Evolutionary conservation across 2,329 filamentous ascomycete genomes (phyloP), one percentile per base, ranked within the genome.

Genomic region (Raffaelea ambrosiae): DNA sequence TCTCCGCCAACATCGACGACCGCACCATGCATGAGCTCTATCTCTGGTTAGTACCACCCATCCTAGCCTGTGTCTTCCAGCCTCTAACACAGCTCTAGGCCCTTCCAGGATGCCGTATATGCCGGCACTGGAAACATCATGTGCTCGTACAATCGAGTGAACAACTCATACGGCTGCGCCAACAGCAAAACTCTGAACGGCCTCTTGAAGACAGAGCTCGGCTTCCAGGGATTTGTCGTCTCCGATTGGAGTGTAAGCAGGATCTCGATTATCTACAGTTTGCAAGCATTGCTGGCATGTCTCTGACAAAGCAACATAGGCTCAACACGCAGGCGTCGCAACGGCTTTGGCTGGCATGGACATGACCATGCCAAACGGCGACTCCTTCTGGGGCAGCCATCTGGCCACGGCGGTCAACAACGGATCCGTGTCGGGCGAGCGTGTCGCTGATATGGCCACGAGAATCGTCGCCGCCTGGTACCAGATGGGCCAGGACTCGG

Each of bases 121-220:
- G 81, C 81, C 0, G 79, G 80, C 10, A 74, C 76, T 0, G 69
- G 64, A 3, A 71, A 67, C 44, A 66, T 78, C 43, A 77, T 78
- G 74, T 77, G 73, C 64, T 80, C 77, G 0, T 86, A 86, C 64
- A 77, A 86, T 58, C 76, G 82, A 49, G 62, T 84, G 55, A 88
- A 88, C 62, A 81, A 81, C 61, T 81, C 75, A 14, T 84, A 84
- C 56, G 78, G 68, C 4, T 88, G 84, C 60, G 71, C 82, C 56
- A 88, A 86, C 62, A 79, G 76, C 50, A 77, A 81, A 49, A 66
- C 77, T 0, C 63, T 81, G 26, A 87, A 87, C 56, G 75, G 79
- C 2, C 66, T 87, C 0, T 62, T 87, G 43, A 87, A 78, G 59
- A 69, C 67, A 0, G 75, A 78, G 54, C 66, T 78, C 3, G 74